These are phyloP conservation scores for Escovopsis weberi DNA, from an alignment of 2,329 filamentous ascomycete genomes.

Conservation along the genomic window DNA sequence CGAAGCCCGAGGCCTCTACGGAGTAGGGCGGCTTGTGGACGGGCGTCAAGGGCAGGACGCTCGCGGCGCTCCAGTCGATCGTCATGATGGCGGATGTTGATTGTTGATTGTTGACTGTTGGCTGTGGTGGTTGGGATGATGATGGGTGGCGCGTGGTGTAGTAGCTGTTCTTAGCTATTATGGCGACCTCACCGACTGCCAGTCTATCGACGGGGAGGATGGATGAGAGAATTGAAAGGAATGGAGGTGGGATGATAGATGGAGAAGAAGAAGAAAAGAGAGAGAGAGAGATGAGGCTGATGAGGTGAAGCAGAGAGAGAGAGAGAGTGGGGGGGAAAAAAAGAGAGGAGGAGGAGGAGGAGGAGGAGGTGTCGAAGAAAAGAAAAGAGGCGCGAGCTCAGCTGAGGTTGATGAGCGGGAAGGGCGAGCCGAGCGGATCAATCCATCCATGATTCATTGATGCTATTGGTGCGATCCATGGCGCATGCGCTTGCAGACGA, in stretches of 20 bases:
- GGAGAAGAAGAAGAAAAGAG: not conserved
- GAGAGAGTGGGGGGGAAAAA: not conserved
- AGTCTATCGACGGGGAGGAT: not conserved
- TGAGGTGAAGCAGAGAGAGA: slow-evolving; percentile 1
- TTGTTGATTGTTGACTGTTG: not conserved
- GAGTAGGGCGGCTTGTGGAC: slow-evolving; percentile 61
- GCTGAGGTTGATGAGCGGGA: no score
- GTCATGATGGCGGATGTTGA: not conserved
- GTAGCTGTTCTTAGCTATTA: not conserved
- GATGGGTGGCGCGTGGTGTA: no score
- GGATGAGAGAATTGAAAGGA: no score
- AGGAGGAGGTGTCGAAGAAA: no score
- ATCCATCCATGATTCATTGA: no score
- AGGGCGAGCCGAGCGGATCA: no score
- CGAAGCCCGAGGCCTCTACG: slow-evolving; percentile 52
- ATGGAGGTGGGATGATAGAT: no score
- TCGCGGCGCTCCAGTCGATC: slow-evolving; percentile 21
- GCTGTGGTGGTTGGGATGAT: not conserved
- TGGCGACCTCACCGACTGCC: not conserved
- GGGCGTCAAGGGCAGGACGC: slow-evolving; percentile 38
- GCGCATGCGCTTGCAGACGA: no score
- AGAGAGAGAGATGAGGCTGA: not conserved
- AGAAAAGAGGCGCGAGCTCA: no score
- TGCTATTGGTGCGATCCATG: no score
- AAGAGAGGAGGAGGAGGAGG: not conserved